phyloP scores from a whole-genome alignment of 1,284 basidiomycete species.

The Cutaneotrichosporon arboriforme region DNA sequence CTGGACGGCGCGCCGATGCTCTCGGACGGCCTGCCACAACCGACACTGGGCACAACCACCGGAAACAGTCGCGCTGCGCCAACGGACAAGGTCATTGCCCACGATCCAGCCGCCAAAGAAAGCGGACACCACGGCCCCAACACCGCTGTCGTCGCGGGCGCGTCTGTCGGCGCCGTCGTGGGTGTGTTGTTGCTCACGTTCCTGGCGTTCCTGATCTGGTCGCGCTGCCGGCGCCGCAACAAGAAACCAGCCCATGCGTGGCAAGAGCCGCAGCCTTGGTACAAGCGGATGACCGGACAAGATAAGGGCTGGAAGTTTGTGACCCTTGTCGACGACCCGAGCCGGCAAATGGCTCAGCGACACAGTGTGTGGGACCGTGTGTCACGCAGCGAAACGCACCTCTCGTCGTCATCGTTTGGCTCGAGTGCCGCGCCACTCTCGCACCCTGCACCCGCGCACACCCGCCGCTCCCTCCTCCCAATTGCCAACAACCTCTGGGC shows the following conservation, averaged over 20 bases:
- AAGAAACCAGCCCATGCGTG: neutral
- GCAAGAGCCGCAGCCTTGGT: constrained; percentile 7
- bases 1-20: constrained; percentile 1
- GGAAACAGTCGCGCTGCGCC: neutral
- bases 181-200: constrained; percentile 9
- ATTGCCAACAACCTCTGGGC: constrained; percentile 8
- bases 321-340: constrained; percentile 3
- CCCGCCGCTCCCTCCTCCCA: constrained; percentile 8
- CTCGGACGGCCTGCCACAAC: neutral
- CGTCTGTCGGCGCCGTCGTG: constrained; percentile 6
- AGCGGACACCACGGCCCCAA: neutral
- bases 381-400: constrained; percentile 1
- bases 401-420: constrained; percentile 10
- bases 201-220: constrained; percentile 11
- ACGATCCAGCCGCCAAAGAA: neutral
- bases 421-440: neutral
- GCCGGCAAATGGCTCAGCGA: neutral
- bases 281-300: constrained; percentile 1
- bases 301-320: constrained; percentile 14
- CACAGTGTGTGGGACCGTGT: neutral
- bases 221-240: constrained; percentile 3
- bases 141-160: constrained; percentile 5
- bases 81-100: neutral
- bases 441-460: neutral
- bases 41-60: neutral